Conservation (phyloP, 139 green algal species). For the Chlorella sp. region DNA sequence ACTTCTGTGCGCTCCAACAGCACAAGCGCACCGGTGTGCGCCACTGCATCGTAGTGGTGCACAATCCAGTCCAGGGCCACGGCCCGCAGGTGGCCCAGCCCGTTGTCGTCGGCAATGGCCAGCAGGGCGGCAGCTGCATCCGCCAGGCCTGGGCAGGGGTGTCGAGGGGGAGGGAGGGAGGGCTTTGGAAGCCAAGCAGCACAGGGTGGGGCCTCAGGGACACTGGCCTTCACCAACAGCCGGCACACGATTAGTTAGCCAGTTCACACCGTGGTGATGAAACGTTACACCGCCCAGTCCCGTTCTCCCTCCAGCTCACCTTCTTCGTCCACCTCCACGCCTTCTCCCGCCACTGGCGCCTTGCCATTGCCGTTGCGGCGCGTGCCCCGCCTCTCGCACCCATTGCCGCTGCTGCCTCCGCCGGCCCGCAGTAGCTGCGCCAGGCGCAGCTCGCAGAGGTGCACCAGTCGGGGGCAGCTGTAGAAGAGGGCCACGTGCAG, state of each 20-base stretch:
- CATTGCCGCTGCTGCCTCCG: background rate
- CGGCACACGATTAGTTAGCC: too few species aligned
- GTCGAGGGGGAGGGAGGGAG: background rate
- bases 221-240: too few species aligned
- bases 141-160: slow-evolving; percentile 34
- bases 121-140: slow-evolving; percentile 64
- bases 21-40: background rate
- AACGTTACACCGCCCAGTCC: background rate
- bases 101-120: slow-evolving; percentile 60
- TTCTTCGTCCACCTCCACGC: slow-evolving; percentile 33
- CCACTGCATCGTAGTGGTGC: slow-evolving; percentile 13
- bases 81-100: slow-evolving; percentile 53
- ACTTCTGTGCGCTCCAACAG: too few species aligned
- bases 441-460: slow-evolving; percentile 63
- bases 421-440: slow-evolving; percentile 45
- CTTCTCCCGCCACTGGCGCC: background rate
- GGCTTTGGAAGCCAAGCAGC: too few species aligned
- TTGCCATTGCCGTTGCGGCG: slow-evolving; percentile 7
- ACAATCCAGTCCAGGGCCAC: slow-evolving; percentile 69
- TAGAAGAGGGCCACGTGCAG: slow-evolving; percentile 66
- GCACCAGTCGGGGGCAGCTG: slow-evolving; percentile 50
- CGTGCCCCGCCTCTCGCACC: background rate
- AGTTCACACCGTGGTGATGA: too few species aligned
- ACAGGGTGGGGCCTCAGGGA: too few species aligned
- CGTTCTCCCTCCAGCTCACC: slow-evolving; percentile 20